Evolutionary conservation across 352 stramenopile genomes (phyloP), one percentile per base, ranked within the genome.

Genomic region (Phytophthora constricta): DNA sequence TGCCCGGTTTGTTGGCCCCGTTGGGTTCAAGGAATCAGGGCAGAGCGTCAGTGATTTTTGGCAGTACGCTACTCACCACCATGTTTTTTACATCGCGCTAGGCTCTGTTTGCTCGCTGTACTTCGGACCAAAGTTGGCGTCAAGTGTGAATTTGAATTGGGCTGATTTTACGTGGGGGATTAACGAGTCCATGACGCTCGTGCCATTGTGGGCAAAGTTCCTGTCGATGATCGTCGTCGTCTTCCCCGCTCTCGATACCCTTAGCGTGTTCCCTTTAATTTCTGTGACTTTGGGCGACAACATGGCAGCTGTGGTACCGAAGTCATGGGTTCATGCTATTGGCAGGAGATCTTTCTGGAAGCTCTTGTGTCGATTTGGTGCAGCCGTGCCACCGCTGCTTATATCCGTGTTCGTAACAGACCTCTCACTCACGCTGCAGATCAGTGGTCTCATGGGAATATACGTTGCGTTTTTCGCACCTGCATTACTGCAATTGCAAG

Each of bases 111-210:
- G 84, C 60, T 92, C 84, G 50, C 76, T 92, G 23, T 97, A 96
- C 63, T 97, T 97, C 76, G 90, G 91, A 27, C 66, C 77, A 16
- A 82, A 87, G 27, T 77, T 95, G 22, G 72, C 80, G 11, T 91
- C 87, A 22, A 95, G 85, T 52, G 84, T 97, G 47, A 97, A 97
- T 72, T 76, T 97, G n/a, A 97, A 97, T 68, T 97, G 93, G 86
- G 80, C 87, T 1, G 75, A 87, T 27, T 97, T 97, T 60, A 92
- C 83, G 17, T 97, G 90, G 86, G 90, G 91, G 0, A 58, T 97
- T 20, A 73, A 75, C 52, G 58, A 77, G 25, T 77, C 76, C 2
- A 62, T 73, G 20, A 60, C 62, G n/a, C 68, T 73, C 4, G 62
- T 90, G 27, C 84, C 86, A 11, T 58, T 86, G 51, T 92, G 80